Base-by-base conservation (phyloP, 2,329 filamentous ascomycete species). In the Zasmidium citrigriseum region DNA sequence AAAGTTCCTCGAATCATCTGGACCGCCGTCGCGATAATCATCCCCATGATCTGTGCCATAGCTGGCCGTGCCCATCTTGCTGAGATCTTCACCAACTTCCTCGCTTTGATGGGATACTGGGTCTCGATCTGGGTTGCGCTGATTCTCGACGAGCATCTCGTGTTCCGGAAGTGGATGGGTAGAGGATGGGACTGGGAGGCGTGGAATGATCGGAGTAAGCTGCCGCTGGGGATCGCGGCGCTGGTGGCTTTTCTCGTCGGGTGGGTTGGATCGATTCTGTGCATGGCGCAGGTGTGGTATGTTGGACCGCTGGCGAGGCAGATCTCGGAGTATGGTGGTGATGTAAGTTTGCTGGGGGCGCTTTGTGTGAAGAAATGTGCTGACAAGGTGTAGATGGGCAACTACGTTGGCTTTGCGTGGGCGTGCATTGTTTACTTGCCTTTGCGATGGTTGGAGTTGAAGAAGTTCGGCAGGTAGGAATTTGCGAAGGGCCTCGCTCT, bases 71-170 rank as follows among this genome's bases (percentile, higher is more conserved):
- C 80, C 22, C 73, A 86, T 63, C 78, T 90, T 1, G 82, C 85
- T 0, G 79, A 79, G 23, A 87, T 89, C 58, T 88, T 89, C 69
- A 85, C 83, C 11, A 89, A 89, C 68, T 89, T 89, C 70, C 77
- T 89, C 4, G 85, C 86, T 0, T 74, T 89, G 21, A 89, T 89
- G 83, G 87, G 87, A 1, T 89, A 89, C 72, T 89, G 86, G 86
- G 80, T 88, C 16, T 80, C 80, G 14, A 83, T 88, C 46, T 88
- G 85, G 84, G 78, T 88, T 20, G 80, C 82, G 1, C 87, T 89
- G 48, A 76, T 83, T 1, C 71, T 86, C 1, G 80, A 85, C 67
- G 87, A 90, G 67, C 82, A 86, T 50, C 70, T 86, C 20, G 76
- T 89, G 50, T 89, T 89, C 70, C 78, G 85, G 1, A 74, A 77